These are phyloP conservation scores for Pseudocercospora ulei DNA, from an alignment of 2,329 filamentous ascomycete genomes.

Conservation along the genomic window DNA sequence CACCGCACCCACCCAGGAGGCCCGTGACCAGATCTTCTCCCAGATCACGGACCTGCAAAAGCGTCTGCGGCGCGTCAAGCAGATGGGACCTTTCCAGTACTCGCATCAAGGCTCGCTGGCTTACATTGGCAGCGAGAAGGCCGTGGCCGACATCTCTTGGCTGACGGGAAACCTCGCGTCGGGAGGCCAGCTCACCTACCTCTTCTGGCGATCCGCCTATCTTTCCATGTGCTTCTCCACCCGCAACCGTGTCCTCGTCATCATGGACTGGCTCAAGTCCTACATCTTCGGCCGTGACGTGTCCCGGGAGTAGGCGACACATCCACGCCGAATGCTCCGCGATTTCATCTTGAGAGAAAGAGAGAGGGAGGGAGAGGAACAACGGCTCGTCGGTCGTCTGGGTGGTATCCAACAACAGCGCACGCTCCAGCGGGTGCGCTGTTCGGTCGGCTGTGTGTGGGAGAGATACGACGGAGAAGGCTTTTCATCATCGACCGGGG, in stretches of 20 bases:
- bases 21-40: constrained; percentile 49
- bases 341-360: too few species aligned
- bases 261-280: constrained; percentile 93
- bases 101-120: constrained; percentile 93
- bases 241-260: constrained; percentile 85
- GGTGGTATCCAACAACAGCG: too few species aligned
- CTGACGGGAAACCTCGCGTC: constrained; percentile 92
- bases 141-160: constrained; percentile 94
- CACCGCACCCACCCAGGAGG: constrained; percentile 57
- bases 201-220: constrained; percentile 97
- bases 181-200: constrained; percentile 79
- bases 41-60: constrained; percentile 83
- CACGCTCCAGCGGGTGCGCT: too few species aligned
- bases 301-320: constrained; percentile 64
- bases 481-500: too few species aligned
- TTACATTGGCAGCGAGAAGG: constrained; percentile 97
- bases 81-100: constrained; percentile 96
- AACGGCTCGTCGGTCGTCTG: too few species aligned
- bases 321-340: too few species aligned
- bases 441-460: too few species aligned
- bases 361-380: too few species aligned
- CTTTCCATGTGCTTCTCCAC: constrained; percentile 99
- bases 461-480: too few species aligned
- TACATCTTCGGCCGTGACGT: constrained; percentile 95
- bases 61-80: constrained; percentile 78